Evolutionary conservation across 805 yeast species (phyloP).

Genomic region (Sugiyamaella chiloensis): DNA sequence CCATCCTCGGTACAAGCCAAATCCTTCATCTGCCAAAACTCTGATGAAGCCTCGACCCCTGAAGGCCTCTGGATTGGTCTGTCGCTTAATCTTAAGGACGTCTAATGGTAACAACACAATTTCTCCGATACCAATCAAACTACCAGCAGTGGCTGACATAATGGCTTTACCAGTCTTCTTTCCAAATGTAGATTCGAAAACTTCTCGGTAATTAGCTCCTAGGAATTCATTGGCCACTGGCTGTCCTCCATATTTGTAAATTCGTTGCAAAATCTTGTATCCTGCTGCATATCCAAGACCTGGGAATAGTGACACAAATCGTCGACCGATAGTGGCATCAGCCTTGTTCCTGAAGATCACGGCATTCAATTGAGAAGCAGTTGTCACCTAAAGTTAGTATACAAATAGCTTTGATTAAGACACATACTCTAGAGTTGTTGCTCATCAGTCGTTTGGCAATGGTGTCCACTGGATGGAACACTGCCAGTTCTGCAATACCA

Average conservation of each 20-base stretch:
- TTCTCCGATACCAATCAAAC: slow-evolving; percentile 96
- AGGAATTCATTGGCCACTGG: slow-evolving; percentile 96
- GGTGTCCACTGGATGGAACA: slow-evolving; percentile 98
- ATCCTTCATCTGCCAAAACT: slow-evolving; percentile 86
- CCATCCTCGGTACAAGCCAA: slow-evolving; percentile 95
- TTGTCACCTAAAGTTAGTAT: slow-evolving; percentile 40
- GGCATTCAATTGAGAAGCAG: slow-evolving; percentile 64
- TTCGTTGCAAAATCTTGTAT: slow-evolving; percentile 93
- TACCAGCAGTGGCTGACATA: slow-evolving; percentile 96
- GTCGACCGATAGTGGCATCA: slow-evolving; percentile 59
- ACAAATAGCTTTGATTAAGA: too few species aligned
- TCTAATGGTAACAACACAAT: slow-evolving; percentile 92
- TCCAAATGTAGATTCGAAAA: slow-evolving; percentile 78
- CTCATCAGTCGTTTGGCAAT: slow-evolving; percentile 92
- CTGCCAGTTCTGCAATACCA: slow-evolving; percentile 93
- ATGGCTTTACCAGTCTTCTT: slow-evolving; percentile 96
- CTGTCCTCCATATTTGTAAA: slow-evolving; percentile 98
- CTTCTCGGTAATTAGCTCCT: slow-evolving; percentile 63
- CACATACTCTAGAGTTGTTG: slow-evolving; percentile 60
- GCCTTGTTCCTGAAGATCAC: slow-evolving; percentile 88
- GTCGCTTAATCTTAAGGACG: slow-evolving; percentile 96
- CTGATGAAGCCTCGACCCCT: slow-evolving; percentile 93
- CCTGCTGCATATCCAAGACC: slow-evolving; percentile 98
- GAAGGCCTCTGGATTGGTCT: slow-evolving; percentile 99
- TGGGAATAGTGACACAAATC: slow-evolving; percentile 86